Evolutionary conservation across 768 basidiomycete species (phyloP), one percentile per base, ranked within the genome.

Genomic region (Naganishia randhawae): DNA sequence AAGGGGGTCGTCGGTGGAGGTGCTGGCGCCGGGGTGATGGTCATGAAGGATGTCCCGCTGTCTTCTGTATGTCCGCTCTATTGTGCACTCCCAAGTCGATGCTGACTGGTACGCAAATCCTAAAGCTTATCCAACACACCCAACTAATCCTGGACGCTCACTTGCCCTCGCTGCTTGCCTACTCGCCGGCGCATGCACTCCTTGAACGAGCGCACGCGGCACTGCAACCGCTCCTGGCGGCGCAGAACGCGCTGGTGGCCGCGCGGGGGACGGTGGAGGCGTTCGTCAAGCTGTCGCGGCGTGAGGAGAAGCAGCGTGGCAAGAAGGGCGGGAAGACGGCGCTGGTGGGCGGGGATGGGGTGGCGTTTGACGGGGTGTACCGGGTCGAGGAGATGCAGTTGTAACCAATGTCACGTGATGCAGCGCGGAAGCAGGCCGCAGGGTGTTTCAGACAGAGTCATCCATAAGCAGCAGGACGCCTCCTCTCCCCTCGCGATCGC

Each of bases 61-160:
- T 22, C 57, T 19, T 61, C 57, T n/a, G 57, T 61, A 29, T 39
- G 57, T 41, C 7, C 5, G 1, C n/a, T 16, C 2, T 55, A 19
- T 14, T 11, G 8, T n/a, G 35, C 25, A 22, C 13, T 19, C 2
- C 27, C 29, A n/a, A 14, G 3, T 16, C 7, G 27, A 33, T 17
- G 32, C 48, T 65, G 16, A 65, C 45, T 2, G 3, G 14, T 10
- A 13, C 50, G 7, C n/a, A n/a, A n/a, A n/a, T 52, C 10, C 31
- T 53, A 53, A 65, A 74, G 68, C 48, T 76, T 27, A 71, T 77
- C 45, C 61, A 68, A 14, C 77, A 76, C 66, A 68, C 73, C 11
- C 71, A 71, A 19, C 66, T 76, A 13, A 54, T 77, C 16, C 72
- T 78, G 19, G 76, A 77, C 68, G 69, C 79, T 17, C 76, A 75